Conservation (phyloP, 2,329 filamentous ascomycete genomes). For the Purpureocillium takamizusanense region DNA sequence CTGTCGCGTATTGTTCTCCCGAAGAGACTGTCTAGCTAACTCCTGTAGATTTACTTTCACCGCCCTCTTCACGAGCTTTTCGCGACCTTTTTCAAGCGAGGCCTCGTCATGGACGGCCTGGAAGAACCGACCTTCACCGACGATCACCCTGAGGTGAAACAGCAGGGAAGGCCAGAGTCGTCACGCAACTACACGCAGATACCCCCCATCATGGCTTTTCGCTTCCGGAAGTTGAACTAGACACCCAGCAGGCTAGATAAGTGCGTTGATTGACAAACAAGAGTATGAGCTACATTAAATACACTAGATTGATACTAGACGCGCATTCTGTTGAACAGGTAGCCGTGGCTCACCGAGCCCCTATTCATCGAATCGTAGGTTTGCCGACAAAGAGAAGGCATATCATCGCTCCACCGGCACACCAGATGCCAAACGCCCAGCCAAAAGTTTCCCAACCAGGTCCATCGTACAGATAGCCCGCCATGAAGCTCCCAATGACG, state of each 20-base stretch:
- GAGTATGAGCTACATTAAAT: too few species aligned
- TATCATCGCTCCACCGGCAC: not conserved
- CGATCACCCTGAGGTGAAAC: slow-evolving; percentile 16
- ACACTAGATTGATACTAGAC: too few species aligned
- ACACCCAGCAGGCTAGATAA: too few species aligned
- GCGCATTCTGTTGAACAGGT: too few species aligned
- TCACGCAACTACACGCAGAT: slow-evolving; percentile 30
- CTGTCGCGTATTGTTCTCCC: not conserved
- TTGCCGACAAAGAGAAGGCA: not conserved
- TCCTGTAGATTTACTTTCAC: slow-evolving; percentile 28
- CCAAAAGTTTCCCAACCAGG: not conserved
- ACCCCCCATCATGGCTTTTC: slow-evolving; percentile 18
- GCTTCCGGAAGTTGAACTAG: slow-evolving; percentile 3
- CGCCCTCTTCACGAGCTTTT: slow-evolving; percentile 35
- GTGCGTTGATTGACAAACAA: too few species aligned
- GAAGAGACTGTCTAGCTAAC: slow-evolving; percentile 1
- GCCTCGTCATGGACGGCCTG: slow-evolving; percentile 33
- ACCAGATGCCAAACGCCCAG: not conserved
- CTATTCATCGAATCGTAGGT: too few species aligned
- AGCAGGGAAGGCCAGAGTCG: slow-evolving; percentile 18
- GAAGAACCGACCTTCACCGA: slow-evolving; percentile 36
- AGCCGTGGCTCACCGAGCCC: too few species aligned
- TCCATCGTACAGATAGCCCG: not conserved
- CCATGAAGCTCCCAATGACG: not conserved
- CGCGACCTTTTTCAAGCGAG: slow-evolving; percentile 29